Conservation (phyloP, 805 yeast species). For the Priceomyces castillae region DNA sequence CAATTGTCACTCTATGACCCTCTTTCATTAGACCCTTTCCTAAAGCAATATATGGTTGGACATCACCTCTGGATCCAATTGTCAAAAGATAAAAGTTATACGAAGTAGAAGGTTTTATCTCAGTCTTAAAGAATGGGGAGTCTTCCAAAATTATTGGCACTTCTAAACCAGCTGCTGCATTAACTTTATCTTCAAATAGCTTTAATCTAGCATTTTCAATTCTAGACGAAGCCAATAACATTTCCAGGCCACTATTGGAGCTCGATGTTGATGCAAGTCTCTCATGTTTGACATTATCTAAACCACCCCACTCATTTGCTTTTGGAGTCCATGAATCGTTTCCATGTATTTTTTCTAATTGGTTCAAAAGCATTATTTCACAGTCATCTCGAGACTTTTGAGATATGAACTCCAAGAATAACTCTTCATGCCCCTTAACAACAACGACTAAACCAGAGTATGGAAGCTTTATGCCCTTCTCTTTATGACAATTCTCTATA, state of each 20-base stretch:
- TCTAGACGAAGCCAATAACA: slow-evolving; percentile 19
- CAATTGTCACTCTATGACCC: slow-evolving; percentile 82
- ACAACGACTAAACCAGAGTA: slow-evolving; percentile 70
- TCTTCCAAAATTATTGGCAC: slow-evolving; percentile 70
- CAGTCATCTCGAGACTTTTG: slow-evolving; percentile 70
- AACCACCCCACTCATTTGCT: slow-evolving; percentile 26
- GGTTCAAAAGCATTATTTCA: slow-evolving; percentile 49
- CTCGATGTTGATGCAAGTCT: background rate
- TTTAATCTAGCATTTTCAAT: slow-evolving; percentile 59
- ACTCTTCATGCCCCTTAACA: slow-evolving; percentile 71
- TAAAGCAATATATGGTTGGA: slow-evolving; percentile 92
- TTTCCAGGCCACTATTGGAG: slow-evolving; percentile 2
- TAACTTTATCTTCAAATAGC: slow-evolving; percentile 65
- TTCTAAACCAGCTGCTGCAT: slow-evolving; percentile 57
- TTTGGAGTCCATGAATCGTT: slow-evolving; percentile 21
- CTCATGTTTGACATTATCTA: slow-evolving; percentile 13
- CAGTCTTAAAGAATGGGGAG: slow-evolving; percentile 52
- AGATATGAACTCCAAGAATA: slow-evolving; percentile 73
- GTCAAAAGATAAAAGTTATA: slow-evolving; percentile 70
- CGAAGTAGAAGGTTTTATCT: slow-evolving; percentile 51
- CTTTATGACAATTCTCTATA: slow-evolving; percentile 65
- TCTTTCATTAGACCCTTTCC: slow-evolving; percentile 74
- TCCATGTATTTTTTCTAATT: slow-evolving; percentile 41
- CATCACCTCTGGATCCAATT: slow-evolving; percentile 95
- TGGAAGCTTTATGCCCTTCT: slow-evolving; percentile 63